These are phyloP conservation scores for Aureobasidium subglaciale DNA, from an alignment of 2,329 filamentous ascomycete species.

Conservation along the genomic window DNA sequence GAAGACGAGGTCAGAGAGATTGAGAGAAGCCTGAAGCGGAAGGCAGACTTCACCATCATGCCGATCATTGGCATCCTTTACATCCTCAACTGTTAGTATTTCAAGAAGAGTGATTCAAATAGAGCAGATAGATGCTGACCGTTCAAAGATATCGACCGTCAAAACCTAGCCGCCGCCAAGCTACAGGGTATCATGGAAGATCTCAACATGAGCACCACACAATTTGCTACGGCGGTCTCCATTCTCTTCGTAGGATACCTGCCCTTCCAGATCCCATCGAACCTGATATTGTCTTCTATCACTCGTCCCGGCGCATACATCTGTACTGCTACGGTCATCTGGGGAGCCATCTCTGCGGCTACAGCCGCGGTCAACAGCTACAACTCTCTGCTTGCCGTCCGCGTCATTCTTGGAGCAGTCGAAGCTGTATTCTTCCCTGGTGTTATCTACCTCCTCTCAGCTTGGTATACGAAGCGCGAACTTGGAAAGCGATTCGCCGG, in stretches of 20 bases:
- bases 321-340: slow-evolving; percentile 27
- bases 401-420: slow-evolving; percentile 32
- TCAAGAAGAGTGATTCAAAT: too few species aligned
- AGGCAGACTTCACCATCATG: slow-evolving; percentile 23
- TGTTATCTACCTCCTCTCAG: slow-evolving; percentile 36
- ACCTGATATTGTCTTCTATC: slow-evolving; percentile 41
- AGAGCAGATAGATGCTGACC: background rate
- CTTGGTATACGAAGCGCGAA: slow-evolving; percentile 36
- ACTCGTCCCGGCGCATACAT: slow-evolving; percentile 37
- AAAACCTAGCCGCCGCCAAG: slow-evolving; percentile 22
- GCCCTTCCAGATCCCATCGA: slow-evolving; percentile 34
- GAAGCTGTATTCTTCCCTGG: slow-evolving; percentile 33
- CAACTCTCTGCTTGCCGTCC: slow-evolving; percentile 28
- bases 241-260: slow-evolving; percentile 28
- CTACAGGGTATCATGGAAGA: slow-evolving; percentile 23
- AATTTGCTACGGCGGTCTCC: slow-evolving; percentile 22
- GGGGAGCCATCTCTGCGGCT: slow-evolving; percentile 28
- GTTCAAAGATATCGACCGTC: slow-evolving; percentile 20
- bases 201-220: slow-evolving; percentile 19
- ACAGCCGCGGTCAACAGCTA: slow-evolving; percentile 33
- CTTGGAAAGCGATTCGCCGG: slow-evolving; percentile 32
- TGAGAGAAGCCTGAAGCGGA: slow-evolving; percentile 18
- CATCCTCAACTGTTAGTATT: slow-evolving; percentile 20
- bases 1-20: background rate
- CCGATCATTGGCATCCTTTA: slow-evolving; percentile 23